Conservation (phyloP, 257 asterid genomes). For the Eustoma russellianum region DNA sequence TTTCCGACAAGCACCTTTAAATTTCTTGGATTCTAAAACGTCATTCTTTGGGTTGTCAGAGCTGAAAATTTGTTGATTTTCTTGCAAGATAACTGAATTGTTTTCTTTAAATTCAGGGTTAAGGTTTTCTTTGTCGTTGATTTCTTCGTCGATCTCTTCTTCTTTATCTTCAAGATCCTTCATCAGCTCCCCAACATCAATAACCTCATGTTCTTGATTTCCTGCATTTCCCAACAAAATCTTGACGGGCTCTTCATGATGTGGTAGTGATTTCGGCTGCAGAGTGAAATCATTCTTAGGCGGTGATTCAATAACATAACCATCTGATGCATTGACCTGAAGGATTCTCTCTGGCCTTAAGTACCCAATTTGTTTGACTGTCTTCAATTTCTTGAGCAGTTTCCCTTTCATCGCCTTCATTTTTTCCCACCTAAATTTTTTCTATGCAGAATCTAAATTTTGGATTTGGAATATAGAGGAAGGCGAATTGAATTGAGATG, state of each 20-base stretch:
- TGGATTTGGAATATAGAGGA: not conserved
- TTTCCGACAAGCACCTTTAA: slow-evolving; percentile 2
- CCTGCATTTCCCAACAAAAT: slow-evolving; percentile 8
- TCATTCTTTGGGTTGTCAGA: slow-evolving; percentile 19
- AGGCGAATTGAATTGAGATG: not conserved
- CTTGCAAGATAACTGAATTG: slow-evolving; percentile 4
- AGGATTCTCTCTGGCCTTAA: slow-evolving; percentile 62
- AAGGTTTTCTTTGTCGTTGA: slow-evolving; percentile 54
- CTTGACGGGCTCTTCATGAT: slow-evolving; percentile 26
- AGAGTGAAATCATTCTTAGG: slow-evolving; percentile 16
- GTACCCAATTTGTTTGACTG: slow-evolving; percentile 65
- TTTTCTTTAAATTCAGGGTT: slow-evolving; percentile 20
- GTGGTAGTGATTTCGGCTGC: slow-evolving; percentile 20
- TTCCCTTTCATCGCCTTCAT: slow-evolving; percentile 84
- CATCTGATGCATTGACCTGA: slow-evolving; percentile 51
- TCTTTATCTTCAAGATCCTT: slow-evolving; percentile 61
- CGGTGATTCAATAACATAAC: slow-evolving; percentile 31
- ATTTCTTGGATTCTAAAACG: slow-evolving; percentile 11
- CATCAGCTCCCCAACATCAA: slow-evolving; percentile 64
- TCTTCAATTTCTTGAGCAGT: slow-evolving; percentile 65
- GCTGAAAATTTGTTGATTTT: slow-evolving; percentile 6
- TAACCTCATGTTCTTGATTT: slow-evolving; percentile 42
- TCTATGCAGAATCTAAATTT: not conserved
- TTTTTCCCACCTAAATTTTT: not conserved
- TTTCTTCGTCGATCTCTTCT: slow-evolving; percentile 19